Base-by-base conservation (phyloP, 2,329 filamentous ascomycete genomes). In the Raffaelea ambrosiae region DNA sequence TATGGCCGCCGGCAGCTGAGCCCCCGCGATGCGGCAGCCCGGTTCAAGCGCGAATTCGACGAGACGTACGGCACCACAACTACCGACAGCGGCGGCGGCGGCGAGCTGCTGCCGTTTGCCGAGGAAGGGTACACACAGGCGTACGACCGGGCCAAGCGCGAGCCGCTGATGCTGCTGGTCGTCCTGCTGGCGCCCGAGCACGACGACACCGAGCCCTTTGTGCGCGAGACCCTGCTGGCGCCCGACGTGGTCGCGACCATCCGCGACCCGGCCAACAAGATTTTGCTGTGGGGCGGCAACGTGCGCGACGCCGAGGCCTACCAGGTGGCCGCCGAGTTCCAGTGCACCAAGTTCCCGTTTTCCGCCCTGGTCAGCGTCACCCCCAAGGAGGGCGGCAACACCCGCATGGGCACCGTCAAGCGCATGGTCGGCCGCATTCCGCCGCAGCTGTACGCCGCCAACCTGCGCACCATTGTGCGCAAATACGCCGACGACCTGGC, bases 231-330 rank as follows among this genome's bases (percentile, higher is more conserved):
- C 0, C 74, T 98, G 0, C 76, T 96, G 8, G 76, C 84, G 1
- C 77, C 79, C 1, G 83, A 90, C 40, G 82, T 96, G 3, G 73
- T 83, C 11, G 69, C 74, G 5, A 95, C 88, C 58, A 65, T 97
- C 56, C 83, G 81, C 54, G 78, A 91, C 51, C 79, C 86, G 1
- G 66, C 73, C 31, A 89, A 89, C 64, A 86, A 91, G 60, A 78
- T 96, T 26, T 71, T 97, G 33, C 66, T 98, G 3, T 98, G 93
- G 93, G 88, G 85, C 38, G 93, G 93, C 42, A 95, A 89, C 56
- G 85, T 97, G 1, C 80, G 89, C 53, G 93, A 98, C 62, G 85
- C 88, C 3, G 93, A 98, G 67, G 88, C 91, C 5, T 97, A 94
- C 64, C 89, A 96, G 63, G 88, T 96, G 38, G 82, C 89, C n/a